Evolutionary conservation across 2,329 filamentous ascomycete genomes (phyloP).

Genomic region (Chaetomiaceae sp.): DNA sequence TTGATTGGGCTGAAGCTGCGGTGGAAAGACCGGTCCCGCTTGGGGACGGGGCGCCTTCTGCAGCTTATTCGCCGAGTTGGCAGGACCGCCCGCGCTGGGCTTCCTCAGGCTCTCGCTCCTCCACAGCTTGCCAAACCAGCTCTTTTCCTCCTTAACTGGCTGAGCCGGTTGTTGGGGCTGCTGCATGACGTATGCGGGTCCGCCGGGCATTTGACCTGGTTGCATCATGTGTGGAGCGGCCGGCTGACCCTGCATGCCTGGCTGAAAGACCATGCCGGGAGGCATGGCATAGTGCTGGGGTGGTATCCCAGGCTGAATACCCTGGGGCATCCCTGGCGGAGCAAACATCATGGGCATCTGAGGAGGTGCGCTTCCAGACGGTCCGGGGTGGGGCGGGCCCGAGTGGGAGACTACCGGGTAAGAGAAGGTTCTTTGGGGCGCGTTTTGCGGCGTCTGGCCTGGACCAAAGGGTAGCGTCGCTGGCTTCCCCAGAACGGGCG

Average conservation of each 20-base stretch:
- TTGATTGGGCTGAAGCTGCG: not conserved
- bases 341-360: slow-evolving; percentile 7
- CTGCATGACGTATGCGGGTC: slow-evolving; percentile 1
- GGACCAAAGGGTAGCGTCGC: not conserved
- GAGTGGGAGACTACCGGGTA: not conserved
- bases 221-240: slow-evolving; percentile 5
- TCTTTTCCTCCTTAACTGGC: slow-evolving; percentile 14
- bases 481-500: not conserved
- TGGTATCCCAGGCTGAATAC: not conserved
- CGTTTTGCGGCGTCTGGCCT: not conserved
- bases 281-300: not conserved
- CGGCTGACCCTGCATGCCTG: not conserved
- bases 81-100: not conserved
- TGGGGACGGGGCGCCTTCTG: slow-evolving; percentile 10
- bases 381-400: not conserved
- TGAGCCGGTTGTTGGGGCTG: not conserved
- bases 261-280: not conserved
- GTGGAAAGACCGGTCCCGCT: not conserved
- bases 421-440: not conserved
- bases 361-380: slow-evolving; percentile 5
- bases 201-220: slow-evolving; percentile 2
- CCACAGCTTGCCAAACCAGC: slow-evolving; percentile 18
- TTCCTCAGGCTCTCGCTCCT: slow-evolving; percentile 14
- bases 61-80: not conserved
- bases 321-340: not conserved